A percentile compares a stretch with the other conserved stretches of the same genome.
phyloP scores from a whole-genome alignment of 2,329 filamentous ascomycete species.

The Aspergillus texensis region DNA sequence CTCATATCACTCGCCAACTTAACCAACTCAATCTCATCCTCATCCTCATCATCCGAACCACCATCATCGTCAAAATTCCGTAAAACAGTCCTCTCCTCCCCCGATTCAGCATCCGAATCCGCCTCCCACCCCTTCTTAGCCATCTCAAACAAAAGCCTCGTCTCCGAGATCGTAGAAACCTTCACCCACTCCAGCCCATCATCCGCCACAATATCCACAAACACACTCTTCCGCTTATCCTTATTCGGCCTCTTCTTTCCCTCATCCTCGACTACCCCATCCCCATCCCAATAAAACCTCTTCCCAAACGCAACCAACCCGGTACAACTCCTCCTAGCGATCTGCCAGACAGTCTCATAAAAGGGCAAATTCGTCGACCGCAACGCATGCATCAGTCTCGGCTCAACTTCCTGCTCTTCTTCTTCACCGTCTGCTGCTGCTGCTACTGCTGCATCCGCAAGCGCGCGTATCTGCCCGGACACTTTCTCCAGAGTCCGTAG shows the following conservation, averaged over 20 bases:
- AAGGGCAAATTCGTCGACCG: conserved; percentile 69
- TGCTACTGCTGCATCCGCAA: conserved; percentile 13
- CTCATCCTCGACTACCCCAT: conserved; percentile 7
- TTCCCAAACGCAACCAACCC: conserved; percentile 62
- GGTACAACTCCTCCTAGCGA: conserved; percentile 57
- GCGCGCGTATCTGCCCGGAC: conserved; percentile 26
- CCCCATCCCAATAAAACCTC: conserved; percentile 53
- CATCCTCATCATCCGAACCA: conserved; percentile 50
- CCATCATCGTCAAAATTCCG: conserved; percentile 40
- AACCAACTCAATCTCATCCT: conserved; percentile 61
- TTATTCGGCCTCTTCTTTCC: conserved; percentile 35
- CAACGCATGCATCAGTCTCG: conserved; percentile 56
- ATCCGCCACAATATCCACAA: conserved; percentile 67
- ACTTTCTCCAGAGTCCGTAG: conserved; percentile 52
- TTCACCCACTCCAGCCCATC: conserved; percentile 69
- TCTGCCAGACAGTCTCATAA: conserved; percentile 64
- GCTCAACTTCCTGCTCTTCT: conserved; percentile 21
- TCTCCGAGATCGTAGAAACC: conserved; percentile 67
- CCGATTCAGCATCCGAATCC: conserved; percentile 52
- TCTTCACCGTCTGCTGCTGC: conserved; percentile 16
- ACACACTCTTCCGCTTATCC: conserved; percentile 53
- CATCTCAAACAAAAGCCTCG: conserved; percentile 66
- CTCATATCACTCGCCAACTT: conserved; percentile 62
- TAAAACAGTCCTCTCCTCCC: conserved; percentile 30
- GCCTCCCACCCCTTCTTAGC: conserved; percentile 68